Percentiles rank a stretch among this genome's conserved stretches.
These are phyloP conservation scores for Zymoseptoria passerinii DNA, from an alignment of 2,329 filamentous ascomycete species.

Conservation along the genomic window DNA sequence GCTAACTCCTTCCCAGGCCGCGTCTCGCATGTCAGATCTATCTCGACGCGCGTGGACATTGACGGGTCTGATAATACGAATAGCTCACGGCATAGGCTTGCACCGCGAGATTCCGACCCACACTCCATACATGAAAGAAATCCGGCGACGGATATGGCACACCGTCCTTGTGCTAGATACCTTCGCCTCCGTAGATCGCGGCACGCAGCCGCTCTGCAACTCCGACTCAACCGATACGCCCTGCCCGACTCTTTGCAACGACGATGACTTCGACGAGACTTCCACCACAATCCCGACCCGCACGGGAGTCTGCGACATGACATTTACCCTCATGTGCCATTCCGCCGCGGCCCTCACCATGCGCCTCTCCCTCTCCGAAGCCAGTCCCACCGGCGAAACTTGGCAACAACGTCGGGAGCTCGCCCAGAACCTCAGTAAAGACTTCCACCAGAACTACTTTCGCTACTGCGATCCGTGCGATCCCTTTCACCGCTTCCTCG, in stretches of 20 bases:
- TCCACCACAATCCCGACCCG: constrained; percentile 13
- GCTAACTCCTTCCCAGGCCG: constrained; percentile 3
- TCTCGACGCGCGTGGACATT: constrained; percentile 24
- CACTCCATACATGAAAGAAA: constrained; percentile 22
- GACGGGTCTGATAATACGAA: constrained; percentile 20
- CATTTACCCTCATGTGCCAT: constrained; percentile 17
- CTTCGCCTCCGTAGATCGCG: constrained; percentile 21
- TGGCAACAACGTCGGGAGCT: constrained; percentile 23
- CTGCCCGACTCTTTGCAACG: constrained; percentile 24
- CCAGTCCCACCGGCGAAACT: constrained; percentile 11
- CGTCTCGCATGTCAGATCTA: constrained; percentile 15
- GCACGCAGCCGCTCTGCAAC: constrained; percentile 17
- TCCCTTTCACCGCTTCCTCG: constrained; percentile 18
- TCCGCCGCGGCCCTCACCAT: constrained; percentile 8
- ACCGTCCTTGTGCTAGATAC: constrained; percentile 22
- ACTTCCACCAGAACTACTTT: constrained; percentile 18
- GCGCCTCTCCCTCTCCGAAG: constrained; percentile 11
- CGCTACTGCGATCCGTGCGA: constrained; percentile 18
- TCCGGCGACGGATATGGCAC: constrained; percentile 25
- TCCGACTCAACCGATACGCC: constrained; percentile 12
- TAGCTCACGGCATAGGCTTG: constrained; percentile 23
- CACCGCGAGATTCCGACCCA: constrained; percentile 17
- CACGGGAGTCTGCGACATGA: constrained; percentile 21
- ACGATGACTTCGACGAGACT: constrained; percentile 21
- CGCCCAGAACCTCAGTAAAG: constrained; percentile 13